A percentile compares a stretch with the other conserved stretches of the same genome.
Conservation (phyloP, 306 rosid species). For the Dryas octopetala region DNA sequence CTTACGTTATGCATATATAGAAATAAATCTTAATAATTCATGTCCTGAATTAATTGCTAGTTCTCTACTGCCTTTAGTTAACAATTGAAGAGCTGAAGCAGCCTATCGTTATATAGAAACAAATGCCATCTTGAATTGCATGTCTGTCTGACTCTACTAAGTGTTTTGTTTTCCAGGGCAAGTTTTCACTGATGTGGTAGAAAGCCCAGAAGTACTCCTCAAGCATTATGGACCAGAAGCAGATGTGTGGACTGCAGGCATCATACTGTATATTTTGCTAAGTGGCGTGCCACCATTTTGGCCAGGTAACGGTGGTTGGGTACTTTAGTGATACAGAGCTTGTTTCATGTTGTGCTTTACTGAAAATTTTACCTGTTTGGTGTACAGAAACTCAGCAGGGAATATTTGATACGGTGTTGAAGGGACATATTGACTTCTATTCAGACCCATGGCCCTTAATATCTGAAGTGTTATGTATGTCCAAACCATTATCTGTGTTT, state of each 20-base stretch:
- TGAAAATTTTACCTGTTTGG: conserved; percentile 39
- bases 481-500: conserved; percentile 29
- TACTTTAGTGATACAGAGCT: not conserved
- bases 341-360: conserved; percentile 33
- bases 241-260: conserved; percentile 97
- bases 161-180: conserved; percentile 55
- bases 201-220: conserved; percentile 97
- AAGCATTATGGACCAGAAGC: conserved; percentile 95
- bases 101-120: not conserved
- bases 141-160: conserved; percentile 28
- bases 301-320: conserved; percentile 61
- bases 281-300: conserved; percentile 97
- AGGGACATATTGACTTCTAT: conserved; percentile 88
- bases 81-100: not conserved
- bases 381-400: conserved; percentile 94
- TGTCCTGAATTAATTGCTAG: not conserved
- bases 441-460: conserved; percentile 95
- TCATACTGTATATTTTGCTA: conserved; percentile 79
- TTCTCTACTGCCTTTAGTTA: not conserved
- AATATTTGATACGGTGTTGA: conserved; percentile 89
- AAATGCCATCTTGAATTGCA: conserved; percentile 6
- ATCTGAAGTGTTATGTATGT: conserved; percentile 90
- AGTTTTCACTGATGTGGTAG: conserved; percentile 91
- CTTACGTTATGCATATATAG: not conserved
- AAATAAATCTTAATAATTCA: not conserved